Evolutionary conservation across 139 green algal species (phyloP).

Genomic region (Diplosphaera chodatii): DNA sequence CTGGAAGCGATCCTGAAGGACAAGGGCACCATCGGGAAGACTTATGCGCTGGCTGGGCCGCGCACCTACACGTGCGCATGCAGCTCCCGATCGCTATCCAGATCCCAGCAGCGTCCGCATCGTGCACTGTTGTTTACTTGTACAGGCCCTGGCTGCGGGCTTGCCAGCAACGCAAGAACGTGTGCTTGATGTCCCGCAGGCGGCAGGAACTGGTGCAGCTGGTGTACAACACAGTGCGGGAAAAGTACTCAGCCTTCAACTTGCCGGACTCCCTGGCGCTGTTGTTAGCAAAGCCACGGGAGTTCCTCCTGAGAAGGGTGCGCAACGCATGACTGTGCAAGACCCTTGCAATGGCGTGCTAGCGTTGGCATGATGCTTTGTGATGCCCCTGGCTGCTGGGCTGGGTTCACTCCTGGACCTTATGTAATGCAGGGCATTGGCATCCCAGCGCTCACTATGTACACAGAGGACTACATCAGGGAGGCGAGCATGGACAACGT

Average conservation of each 20-base stretch:
- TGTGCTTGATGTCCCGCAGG: not conserved
- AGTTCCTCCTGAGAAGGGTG: constrained; percentile 22
- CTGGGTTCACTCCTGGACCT: too few species aligned
- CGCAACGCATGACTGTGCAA: not conserved
- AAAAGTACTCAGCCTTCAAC: constrained; percentile 18
- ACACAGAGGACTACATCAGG: constrained; percentile 58
- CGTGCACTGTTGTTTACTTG: too few species aligned
- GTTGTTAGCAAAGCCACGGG: constrained; percentile 17
- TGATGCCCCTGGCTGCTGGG: too few species aligned
- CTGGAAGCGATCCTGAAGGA: constrained; percentile 52
- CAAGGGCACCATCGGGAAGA: constrained; percentile 60
- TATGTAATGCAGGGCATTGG: constrained; percentile 22
- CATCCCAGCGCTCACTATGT: constrained; percentile 31
- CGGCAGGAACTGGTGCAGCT: constrained; percentile 33
- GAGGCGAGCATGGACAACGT: constrained; percentile 49
- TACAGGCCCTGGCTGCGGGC: too few species aligned
- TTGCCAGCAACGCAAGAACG: too few species aligned
- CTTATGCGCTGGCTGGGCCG: constrained; percentile 81
- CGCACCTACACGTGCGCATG: constrained; percentile 64
- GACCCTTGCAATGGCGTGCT: not conserved
- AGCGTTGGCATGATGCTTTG: too few species aligned
- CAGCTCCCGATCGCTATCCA: too few species aligned
- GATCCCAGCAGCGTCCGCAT: too few species aligned
- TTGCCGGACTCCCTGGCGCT: constrained; percentile 28
- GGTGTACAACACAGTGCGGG: constrained; percentile 41